A percentile compares a stretch with the other conserved stretches of the same genome.
These are phyloP conservation scores for Dryas integrifolia DNA, from an alignment of 331 rosid species.

Conservation along the genomic window DNA sequence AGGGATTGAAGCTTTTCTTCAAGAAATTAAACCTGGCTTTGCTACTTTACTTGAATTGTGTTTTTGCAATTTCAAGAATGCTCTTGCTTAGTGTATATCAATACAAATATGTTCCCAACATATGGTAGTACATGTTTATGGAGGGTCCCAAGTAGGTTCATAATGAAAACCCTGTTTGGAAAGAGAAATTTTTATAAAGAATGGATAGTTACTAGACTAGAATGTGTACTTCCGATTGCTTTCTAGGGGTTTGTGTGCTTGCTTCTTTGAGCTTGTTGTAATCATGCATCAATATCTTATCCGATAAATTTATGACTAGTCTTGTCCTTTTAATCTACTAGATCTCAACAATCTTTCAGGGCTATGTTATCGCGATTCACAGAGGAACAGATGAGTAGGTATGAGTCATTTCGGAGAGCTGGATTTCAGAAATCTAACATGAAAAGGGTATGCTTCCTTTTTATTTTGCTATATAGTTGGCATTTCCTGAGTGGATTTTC, in stretches of 20 bases:
- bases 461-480: background rate
- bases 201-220: background rate
- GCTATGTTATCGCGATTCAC: constrained; percentile 76
- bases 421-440: constrained; percentile 90
- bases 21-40: background rate
- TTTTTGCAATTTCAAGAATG: background rate
- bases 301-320: background rate
- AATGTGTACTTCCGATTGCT: background rate
- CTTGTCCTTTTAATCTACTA: constrained; percentile 4
- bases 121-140: background rate
- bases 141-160: background rate
- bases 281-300: background rate
- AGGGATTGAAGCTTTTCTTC: background rate
- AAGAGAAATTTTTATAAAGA: background rate
- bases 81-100: background rate
- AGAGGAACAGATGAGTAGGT: constrained; percentile 90
- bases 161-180: background rate
- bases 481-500: background rate
- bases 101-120: background rate
- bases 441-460: constrained; percentile 60
- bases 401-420: constrained; percentile 88
- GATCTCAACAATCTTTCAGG: constrained; percentile 38
- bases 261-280: constrained; percentile 7
- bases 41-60: background rate
- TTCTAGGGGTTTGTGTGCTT: background rate